These are phyloP conservation scores for Capillidium heterosporum DNA, from an alignment of 371 early-diverging fungal genomes.

Conservation along the genomic window DNA sequence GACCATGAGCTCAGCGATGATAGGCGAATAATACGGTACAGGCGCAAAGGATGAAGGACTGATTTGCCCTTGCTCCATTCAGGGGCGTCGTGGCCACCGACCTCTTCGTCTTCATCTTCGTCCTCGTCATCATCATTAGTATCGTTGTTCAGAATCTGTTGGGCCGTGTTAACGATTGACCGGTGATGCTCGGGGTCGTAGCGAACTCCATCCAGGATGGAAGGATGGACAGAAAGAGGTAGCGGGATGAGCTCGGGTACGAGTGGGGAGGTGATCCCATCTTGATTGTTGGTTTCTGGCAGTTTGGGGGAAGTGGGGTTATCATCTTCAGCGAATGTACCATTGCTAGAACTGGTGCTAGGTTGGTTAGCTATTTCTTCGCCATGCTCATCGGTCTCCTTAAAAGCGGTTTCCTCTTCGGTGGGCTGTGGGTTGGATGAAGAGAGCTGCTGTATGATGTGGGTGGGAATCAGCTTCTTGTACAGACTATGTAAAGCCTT, in stretches of 20 bases:
- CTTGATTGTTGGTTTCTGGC: not conserved
- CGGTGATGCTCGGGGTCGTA: constrained; percentile 1
- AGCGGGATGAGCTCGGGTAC: not conserved
- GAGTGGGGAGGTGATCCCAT: not conserved
- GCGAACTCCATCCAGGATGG: not conserved
- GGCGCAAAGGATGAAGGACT: constrained; percentile 49
- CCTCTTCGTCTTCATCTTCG: constrained; percentile 35
- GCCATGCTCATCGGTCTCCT: not conserved
- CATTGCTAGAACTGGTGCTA: not conserved
- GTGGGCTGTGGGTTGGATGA: not conserved
- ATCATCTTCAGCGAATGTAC: not conserved
- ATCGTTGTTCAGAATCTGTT: constrained; percentile 7
- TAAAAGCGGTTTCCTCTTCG: not conserved
- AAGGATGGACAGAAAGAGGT: not conserved
- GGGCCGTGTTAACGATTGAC: not conserved
- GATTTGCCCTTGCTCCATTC: constrained; percentile 77
- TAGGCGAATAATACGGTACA: constrained; percentile 72
- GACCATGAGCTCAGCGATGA: constrained; percentile 73
- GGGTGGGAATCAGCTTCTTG: constrained; percentile 13
- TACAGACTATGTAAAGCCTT: constrained; percentile 13
- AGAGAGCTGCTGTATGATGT: constrained; percentile 2
- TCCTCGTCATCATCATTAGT: constrained; percentile 24
- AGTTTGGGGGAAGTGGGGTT: not conserved
- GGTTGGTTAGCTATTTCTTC: not conserved
- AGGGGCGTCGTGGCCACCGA: constrained; percentile 77